These are phyloP conservation scores for Fusarium brevicatenulatum DNA, from an alignment of 2,329 filamentous ascomycete species.

Conservation along the genomic window DNA sequence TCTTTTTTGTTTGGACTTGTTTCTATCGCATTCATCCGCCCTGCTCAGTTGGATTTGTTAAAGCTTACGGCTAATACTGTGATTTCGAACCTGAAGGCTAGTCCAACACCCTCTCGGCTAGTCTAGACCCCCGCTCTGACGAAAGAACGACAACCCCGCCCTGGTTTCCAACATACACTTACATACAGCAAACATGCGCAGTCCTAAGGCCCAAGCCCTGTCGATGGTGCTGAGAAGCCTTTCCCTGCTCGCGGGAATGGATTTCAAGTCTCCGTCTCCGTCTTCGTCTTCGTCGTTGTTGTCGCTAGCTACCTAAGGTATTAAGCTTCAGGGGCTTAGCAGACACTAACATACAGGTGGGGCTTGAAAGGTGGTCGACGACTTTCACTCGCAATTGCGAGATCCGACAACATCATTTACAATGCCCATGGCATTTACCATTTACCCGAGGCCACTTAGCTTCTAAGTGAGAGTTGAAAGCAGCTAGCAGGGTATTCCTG, in stretches of 20 bases:
- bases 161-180: background rate
- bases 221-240: background rate
- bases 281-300: background rate
- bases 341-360: background rate
- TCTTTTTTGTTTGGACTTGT: background rate
- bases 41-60: background rate
- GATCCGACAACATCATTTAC: background rate
- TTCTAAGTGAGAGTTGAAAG: background rate
- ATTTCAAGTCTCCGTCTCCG: background rate
- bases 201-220: background rate
- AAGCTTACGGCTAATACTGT: background rate
- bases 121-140: background rate
- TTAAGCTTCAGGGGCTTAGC: constrained; percentile 12
- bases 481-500: background rate
- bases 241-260: background rate
- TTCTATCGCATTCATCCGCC: background rate
- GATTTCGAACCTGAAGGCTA: background rate
- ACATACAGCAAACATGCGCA: background rate
- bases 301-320: background rate
- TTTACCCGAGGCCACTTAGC: background rate
- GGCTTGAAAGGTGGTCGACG: constrained; percentile 16
- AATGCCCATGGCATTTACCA: background rate
- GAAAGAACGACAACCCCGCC: background rate
- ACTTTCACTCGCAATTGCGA: background rate
- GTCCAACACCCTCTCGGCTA: background rate